phyloP scores from a whole-genome alignment of 192 early-diverging fungal species.

The Mortierella claussenii region DNA sequence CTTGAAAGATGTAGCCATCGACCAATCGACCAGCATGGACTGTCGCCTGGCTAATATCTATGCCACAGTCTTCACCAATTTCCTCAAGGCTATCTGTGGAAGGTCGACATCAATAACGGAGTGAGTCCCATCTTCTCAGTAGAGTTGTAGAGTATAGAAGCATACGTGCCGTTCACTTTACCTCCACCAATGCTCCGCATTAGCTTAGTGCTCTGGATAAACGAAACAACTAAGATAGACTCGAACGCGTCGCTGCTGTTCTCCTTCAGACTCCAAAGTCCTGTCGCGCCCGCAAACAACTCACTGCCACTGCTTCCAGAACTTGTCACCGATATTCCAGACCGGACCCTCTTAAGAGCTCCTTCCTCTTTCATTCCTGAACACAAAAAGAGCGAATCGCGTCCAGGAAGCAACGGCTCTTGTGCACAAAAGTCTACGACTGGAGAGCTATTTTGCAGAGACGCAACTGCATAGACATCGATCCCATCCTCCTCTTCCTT shows the following conservation, averaged over 20 bases:
- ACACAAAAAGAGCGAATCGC: constrained; percentile 33
- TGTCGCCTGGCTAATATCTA: constrained; percentile 21
- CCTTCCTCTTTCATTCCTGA: constrained; percentile 43
- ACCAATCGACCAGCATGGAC: constrained; percentile 23
- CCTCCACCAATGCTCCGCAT: constrained; percentile 25
- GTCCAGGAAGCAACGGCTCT: constrained; percentile 25
- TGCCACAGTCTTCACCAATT: constrained; percentile 14
- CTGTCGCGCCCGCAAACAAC: constrained; percentile 35
- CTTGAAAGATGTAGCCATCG: constrained; percentile 29
- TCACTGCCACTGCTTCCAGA: constrained; percentile 41
- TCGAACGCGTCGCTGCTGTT: constrained; percentile 12
- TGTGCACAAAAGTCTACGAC: constrained; percentile 37
- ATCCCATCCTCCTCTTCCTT: constrained; percentile 41
- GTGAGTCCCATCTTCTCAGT: neutral
- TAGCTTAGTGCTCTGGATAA: constrained; percentile 37
- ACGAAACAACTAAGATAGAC: constrained; percentile 28
- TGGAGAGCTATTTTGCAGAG: constrained; percentile 29
- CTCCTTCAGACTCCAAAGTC: constrained; percentile 28
- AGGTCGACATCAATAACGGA: no score
- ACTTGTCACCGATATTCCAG: constrained; percentile 25
- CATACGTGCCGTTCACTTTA: no score
- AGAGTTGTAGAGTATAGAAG: no score
- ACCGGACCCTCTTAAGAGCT: constrained; percentile 16
- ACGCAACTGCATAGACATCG: constrained; percentile 25
- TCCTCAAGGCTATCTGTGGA: constrained; percentile 32